Evolutionary conservation across 140 eudicot genomes (phyloP).

Genomic region (Stevia rebaudiana): DNA sequence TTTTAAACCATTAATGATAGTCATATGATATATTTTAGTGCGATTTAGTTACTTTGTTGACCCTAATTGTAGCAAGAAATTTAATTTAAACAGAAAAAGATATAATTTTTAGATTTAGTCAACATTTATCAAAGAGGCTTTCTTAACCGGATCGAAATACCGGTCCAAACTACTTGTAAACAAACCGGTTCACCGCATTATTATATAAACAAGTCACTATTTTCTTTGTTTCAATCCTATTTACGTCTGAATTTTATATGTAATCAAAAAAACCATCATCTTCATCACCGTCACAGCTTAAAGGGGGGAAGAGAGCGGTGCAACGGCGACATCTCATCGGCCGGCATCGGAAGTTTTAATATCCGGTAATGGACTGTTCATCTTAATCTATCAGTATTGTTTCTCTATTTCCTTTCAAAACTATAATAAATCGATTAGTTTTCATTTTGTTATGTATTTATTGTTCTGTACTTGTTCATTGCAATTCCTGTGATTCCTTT

Average conservation of each 20-base stretch:
- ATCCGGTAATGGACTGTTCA: conserved; percentile 18
- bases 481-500: not conserved
- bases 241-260: conserved; percentile 22
- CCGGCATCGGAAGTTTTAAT: conserved; percentile 20
- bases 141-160: conserved; percentile 9
- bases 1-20: too few species aligned
- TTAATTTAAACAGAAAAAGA: not conserved
- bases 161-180: not conserved
- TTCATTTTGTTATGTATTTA: conserved; percentile 1
- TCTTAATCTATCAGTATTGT: conserved; percentile 7
- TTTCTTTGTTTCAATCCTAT: conserved; percentile 15
- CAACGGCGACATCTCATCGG: conserved; percentile 30
- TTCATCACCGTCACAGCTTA: conserved; percentile 35
- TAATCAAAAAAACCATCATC: conserved; percentile 29
- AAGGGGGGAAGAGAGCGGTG: conserved; percentile 23
- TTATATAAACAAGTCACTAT: conserved; percentile 16
- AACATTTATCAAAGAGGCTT: conserved; percentile 25
- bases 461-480: conserved; percentile 21
- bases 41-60: not conserved
- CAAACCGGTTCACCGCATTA: conserved; percentile 15
- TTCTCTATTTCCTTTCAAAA: not conserved
- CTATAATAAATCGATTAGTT: conserved; percentile 20
- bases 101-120: conserved; percentile 10
- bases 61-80: not conserved
- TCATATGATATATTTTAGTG: not conserved